Base-by-base conservation (phyloP, 306 rosid genomes). In the Cyclanthera cordifolia region DNA sequence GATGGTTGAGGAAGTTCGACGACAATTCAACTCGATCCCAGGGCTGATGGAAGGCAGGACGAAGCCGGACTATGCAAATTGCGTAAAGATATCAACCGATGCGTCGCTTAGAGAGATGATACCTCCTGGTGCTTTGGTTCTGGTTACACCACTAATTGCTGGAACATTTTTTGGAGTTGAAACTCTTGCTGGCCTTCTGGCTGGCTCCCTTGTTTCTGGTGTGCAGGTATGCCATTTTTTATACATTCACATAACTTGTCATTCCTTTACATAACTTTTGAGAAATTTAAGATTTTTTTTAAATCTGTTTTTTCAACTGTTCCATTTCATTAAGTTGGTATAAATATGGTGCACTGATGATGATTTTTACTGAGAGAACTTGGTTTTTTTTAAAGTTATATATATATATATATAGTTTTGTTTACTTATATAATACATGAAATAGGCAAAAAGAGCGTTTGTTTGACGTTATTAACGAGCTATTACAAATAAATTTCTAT, bases 1-100 rank as follows among this genome's bases (percentile, higher is more conserved):
- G 80, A 88, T 86, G 90, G 88, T 88, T 6, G 90, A 86, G 80
- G 86, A 88, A 65, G 91, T 86, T 78, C 83, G 86, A 17, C 70
- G 85, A 52, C 85, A 84, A 43, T 86, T 88, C 82, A 84, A 84
- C 67, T 15, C 84, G 0, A 86, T 86, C 72, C 81, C 85, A 0
- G 85, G 85, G 61, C 80, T 86, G 19, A 50, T 82, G 82, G 87
- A 85, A 81, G 88, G 88, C 52, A 82, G 66, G 66, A 82, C 82
- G 52, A 84, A 85, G 69, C 91, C 95, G 59, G 87, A 82, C 77
- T 82, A 88, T 50, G 95, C 89, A 56, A 84, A 76, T 7, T 85
- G 91, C 68, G 86, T 88, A 8, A 85, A 85, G 75, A 85, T 87
- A 50, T 87, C 90, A 2, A 87, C 90, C 0, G 88, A 87, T 51